Percentiles rank a stretch among this genome's conserved stretches.
Conservation (phyloP, 2,329 filamentous ascomycete genomes). For the Penicillium freii region DNA sequence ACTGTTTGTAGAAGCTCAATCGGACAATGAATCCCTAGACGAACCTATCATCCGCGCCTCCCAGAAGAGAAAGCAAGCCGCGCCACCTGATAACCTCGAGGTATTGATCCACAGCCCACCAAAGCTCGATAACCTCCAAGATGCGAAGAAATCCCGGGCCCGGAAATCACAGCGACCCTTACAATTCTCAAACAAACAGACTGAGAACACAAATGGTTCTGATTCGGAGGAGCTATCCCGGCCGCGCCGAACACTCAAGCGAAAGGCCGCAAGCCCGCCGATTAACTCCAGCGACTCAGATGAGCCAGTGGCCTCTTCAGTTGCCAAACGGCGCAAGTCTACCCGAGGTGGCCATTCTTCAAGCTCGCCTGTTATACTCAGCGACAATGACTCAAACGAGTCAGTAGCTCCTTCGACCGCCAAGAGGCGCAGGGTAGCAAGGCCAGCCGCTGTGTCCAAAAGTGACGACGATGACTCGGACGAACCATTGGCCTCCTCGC, state of each 20-base stretch:
- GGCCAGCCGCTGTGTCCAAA: neutral
- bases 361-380: neutral
- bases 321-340: constrained; percentile 20
- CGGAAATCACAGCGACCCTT: neutral
- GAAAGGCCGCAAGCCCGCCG: constrained; percentile 25
- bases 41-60: constrained; percentile 11
- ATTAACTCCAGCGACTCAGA: constrained; percentile 29
- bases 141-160: neutral
- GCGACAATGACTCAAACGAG: neutral
- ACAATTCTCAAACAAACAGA: neutral
- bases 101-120: neutral
- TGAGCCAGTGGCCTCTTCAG: constrained; percentile 26
- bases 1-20: neutral
- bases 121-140: neutral
- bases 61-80: constrained; percentile 10
- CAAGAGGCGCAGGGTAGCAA: constrained; percentile 1
- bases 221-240: constrained; percentile 18
- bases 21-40: constrained; percentile 11
- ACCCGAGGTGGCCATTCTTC: neutral
- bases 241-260: constrained; percentile 30
- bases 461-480: neutral
- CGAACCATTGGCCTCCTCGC: constrained; percentile 17
- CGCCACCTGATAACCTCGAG: neutral
- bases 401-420: neutral
- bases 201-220: neutral